phyloP scores from a whole-genome alignment of 495 filamentous ascomycete genomes.

The Ascobolus immersus region DNA sequence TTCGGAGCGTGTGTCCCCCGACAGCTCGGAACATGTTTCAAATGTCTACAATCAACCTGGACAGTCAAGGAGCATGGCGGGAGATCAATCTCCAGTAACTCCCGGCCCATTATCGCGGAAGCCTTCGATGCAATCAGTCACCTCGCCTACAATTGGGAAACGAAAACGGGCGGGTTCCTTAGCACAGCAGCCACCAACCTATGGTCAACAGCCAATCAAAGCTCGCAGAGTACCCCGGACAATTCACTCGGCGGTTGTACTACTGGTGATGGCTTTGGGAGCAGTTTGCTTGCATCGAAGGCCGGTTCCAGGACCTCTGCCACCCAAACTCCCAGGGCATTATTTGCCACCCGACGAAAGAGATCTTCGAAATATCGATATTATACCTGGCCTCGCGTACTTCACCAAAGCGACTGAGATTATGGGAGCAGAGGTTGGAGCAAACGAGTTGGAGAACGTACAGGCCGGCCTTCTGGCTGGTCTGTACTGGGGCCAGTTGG shows the following conservation, averaged over 20 bases:
- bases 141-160: too few species aligned
- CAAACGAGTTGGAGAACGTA: slow-evolving; percentile 52
- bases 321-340: slow-evolving; percentile 1
- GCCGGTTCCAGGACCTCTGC: slow-evolving; percentile 13
- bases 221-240: slow-evolving; percentile 14
- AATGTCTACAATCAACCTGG: too few species aligned
- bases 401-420: slow-evolving; percentile 70
- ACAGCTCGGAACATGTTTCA: too few species aligned
- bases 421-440: slow-evolving; percentile 53
- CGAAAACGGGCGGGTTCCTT: slow-evolving; percentile 8
- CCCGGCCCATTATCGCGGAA: slow-evolving; percentile 1
- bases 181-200: not conserved
- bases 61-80: too few species aligned
- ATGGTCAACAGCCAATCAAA: not conserved
- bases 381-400: slow-evolving; percentile 69
- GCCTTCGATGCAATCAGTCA: not conserved
- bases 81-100: too few species aligned
- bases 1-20: slow-evolving; percentile 12
- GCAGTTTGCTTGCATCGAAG: slow-evolving; percentile 40
- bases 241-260: slow-evolving; percentile 47
- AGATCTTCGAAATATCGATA: slow-evolving; percentile 43
- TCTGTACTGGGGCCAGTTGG: slow-evolving; percentile 68
- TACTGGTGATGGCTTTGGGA: slow-evolving; percentile 65
- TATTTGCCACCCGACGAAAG: not conserved
- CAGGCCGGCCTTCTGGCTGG: slow-evolving; percentile 72